Percentiles rank a stretch among this genome's conserved stretches.
Evolutionary conservation across 371 early-diverging fungal genomes (phyloP).

Genomic region (Mortierella sp.): DNA sequence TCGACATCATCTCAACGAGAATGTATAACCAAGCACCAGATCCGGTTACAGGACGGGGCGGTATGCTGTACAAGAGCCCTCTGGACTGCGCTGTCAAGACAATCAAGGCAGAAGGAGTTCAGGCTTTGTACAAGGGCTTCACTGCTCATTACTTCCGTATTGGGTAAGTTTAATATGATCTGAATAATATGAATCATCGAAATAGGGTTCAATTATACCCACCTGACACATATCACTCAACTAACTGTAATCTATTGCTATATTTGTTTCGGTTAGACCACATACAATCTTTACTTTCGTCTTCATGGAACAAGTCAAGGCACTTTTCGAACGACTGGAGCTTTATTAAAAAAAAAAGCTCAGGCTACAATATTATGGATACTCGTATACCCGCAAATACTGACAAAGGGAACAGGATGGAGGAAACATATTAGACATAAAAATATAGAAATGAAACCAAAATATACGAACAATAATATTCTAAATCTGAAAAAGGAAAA

Average conservation of each 20-base stretch:
- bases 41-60: conserved; percentile 68
- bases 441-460: no score
- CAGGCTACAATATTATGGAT: no score
- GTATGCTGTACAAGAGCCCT: conserved; percentile 81
- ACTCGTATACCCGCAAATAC: no score
- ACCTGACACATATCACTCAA: background rate
- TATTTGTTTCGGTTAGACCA: conserved; percentile 68
- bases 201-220: background rate
- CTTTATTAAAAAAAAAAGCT: conserved; percentile 5
- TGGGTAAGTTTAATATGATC: conserved; percentile 73
- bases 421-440: no score
- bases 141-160: conserved; percentile 93
- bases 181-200: conserved; percentile 1
- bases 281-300: conserved; percentile 96
- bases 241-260: background rate
- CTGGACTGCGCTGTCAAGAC: conserved; percentile 90
- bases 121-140: conserved; percentile 94
- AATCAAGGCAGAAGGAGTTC: conserved; percentile 84
- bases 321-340: conserved; percentile 22
- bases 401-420: no score
- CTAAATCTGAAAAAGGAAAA: no score
- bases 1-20: conserved; percentile 95
- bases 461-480: no score
- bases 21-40: conserved; percentile 94
- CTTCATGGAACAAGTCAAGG: conserved; percentile 85